Evolutionary conservation across 129 eudicot species (phyloP).

Genomic region (Saposhnikovia divaricata): DNA sequence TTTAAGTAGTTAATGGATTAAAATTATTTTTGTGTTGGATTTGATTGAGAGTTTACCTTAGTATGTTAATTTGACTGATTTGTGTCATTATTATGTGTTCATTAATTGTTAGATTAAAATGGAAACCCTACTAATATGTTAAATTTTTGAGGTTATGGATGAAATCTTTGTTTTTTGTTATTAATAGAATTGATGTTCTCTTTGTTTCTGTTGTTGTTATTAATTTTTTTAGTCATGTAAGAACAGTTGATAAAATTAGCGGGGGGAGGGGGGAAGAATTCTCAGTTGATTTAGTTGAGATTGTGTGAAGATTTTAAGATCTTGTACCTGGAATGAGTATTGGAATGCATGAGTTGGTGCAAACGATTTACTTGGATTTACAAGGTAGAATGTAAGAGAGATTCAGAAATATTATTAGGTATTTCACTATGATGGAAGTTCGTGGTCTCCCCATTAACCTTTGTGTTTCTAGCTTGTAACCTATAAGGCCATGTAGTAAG

Average conservation of each 20-base stretch:
- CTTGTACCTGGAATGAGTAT: neutral
- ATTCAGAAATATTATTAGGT: neutral
- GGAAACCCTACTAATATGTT: neutral
- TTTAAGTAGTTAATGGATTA: neutral
- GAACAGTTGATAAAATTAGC: too few relatives aligned
- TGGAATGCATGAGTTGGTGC: neutral
- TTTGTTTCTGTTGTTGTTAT: neutral
- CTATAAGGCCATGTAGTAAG: neutral
- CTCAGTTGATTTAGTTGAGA: neutral
- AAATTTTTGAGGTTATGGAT: neutral
- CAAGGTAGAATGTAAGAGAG: neutral
- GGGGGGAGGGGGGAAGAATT: too few relatives aligned
- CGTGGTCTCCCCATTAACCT: neutral
- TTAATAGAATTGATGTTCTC: neutral
- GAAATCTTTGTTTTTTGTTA: neutral
- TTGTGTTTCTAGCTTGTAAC: neutral
- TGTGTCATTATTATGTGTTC: neutral
- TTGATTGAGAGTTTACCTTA: neutral
- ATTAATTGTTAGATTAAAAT: neutral
- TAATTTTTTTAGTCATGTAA: neutral
- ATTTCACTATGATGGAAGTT: neutral
- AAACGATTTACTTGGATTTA: neutral
- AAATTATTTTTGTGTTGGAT: neutral
- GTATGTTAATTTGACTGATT: neutral
- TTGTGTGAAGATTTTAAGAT: neutral